phyloP scores from a whole-genome alignment of 371 early-diverging fungal genomes.

The Dichotomocladium elegans region DNA sequence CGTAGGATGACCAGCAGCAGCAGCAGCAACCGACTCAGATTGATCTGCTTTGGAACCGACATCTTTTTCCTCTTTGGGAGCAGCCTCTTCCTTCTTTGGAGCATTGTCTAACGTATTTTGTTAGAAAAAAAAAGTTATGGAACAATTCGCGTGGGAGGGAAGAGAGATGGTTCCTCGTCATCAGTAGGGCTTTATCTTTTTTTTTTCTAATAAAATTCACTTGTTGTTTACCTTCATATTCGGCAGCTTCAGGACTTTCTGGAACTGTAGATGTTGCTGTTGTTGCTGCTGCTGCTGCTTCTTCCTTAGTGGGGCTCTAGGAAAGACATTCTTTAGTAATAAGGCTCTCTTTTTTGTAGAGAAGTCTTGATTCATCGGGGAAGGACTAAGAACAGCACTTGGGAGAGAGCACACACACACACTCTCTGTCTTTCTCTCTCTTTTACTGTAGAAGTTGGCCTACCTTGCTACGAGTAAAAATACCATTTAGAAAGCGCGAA shows the following conservation, averaged over 20 bases:
- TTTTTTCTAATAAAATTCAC: not conserved
- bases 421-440: not conserved
- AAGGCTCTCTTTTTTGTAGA: not conserved
- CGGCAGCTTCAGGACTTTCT: not conserved
- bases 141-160: too few species aligned
- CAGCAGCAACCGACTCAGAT: conserved; percentile 10
- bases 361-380: not conserved
- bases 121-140: not conserved
- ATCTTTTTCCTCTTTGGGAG: conserved; percentile 5
- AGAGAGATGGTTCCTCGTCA: too few species aligned
- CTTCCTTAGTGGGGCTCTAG: conserved; percentile 1
- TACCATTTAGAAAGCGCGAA: conserved; percentile 15
- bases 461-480: conserved; percentile 26
- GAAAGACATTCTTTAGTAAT: not conserved
- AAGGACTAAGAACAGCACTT: conserved; percentile 5
- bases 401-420: conserved; percentile 4
- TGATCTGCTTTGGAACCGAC: conserved; percentile 1
- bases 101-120: not conserved
- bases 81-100: not conserved
- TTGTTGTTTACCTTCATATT: not conserved
- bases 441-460: not conserved
- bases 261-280: too few species aligned
- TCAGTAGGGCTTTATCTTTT: too few species aligned
- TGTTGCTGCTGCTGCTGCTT: conserved; percentile 8
- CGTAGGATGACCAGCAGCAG: conserved; percentile 3